Base-by-base conservation (phyloP, 2,329 filamentous ascomycete species). In the Fusarium sp. region DNA sequence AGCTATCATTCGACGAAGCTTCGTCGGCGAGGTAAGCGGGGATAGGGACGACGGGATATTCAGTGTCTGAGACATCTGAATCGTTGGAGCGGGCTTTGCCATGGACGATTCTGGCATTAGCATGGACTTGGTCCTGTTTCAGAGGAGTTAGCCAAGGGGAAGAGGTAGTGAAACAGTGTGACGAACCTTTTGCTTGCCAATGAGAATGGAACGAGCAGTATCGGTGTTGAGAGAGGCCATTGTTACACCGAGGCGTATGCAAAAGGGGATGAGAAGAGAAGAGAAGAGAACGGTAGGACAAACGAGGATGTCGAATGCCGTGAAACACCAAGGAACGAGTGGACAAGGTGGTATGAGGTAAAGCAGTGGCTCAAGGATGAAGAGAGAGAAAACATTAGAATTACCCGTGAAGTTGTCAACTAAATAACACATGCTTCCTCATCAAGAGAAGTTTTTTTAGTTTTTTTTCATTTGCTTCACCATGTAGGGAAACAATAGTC, bases 141-240 rank as follows among this genome's bases (percentile, higher is more conserved):
- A 13, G 3, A 13, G 2, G 10, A 11, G 20, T 37, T 2, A 30
- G 26, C 30, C 1, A 5, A 27, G 20, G 11, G 3, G 10, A 11
- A 3, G 7, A 6, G 8, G 7, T 20, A 1, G 26, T n/a, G 17
- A 27, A 53, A 41, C 14, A 10, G 13, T 13, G 48, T 53, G 9
- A 20, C 49, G 13, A 41, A 53, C 49, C 35, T 30, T 53, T 53
- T 53, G 49, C 18, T 53, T 53, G 18, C 35, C 35, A 41, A 53
- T 53, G 10, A 53, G 49, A 1, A 53, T 53, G 18, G 49, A 41
- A 30, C 49, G 49, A 14, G 49, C 35, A 2, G 26, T 26, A 0
- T 17, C 1, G 1, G 49, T 17, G 5, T n/a, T 17, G 1, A 30
- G 13, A 30, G 23, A 30, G 1, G n/a, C 5, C 46, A 35, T 49